Base-by-base conservation (phyloP, 2,329 filamentous ascomycete species). In the Sclerotinia trifoliorum region DNA sequence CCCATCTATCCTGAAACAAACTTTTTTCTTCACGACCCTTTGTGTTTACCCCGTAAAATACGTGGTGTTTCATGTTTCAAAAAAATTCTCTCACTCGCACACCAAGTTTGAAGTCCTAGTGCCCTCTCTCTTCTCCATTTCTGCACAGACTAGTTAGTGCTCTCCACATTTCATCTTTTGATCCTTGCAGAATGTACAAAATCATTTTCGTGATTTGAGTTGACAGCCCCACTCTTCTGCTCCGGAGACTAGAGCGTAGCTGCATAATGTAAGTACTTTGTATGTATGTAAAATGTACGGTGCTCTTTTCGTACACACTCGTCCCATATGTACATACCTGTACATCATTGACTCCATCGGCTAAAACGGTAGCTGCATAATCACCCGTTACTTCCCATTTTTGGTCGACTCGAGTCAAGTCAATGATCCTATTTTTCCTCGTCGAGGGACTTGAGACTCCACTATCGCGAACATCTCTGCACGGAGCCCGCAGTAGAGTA, bases 51-150 rank as follows among this genome's bases (percentile, higher is more conserved):
- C 60, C 46, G 60, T 51, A 46, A 62, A 62, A 51, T 62, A 62
- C 60, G 60, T 62, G 60, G 60, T 62, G 60, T 62, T 62, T 62
- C 60, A 62, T 62, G 46, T 62, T 62, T 62, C 60, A 51, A 13
- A 49, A 61, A 49, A 62, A 35, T 39, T 35, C 54, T 56, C 39
- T 62, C 29, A 19, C 58, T 10, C 24, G 32, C 52, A 55, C 52
- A 11, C 42, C 29, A 62, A 48, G 58, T 29, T 35, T 15, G 3
- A 42, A 13, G 8, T 24, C 21, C 15, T 24, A 39, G 32, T 10
- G 55, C 24, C 6, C 11, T 29, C n/a, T 35, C 6, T n/a, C 8
- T 13, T 21, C 52, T 35, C 58, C 44, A 35, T 61, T 61, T 49
- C 58, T 24, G 58, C 44, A 49, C 21, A 48, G 15, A 3, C 32